phyloP scores from a whole-genome alignment of 305 asterid genomes.

The Vinca major region DNA sequence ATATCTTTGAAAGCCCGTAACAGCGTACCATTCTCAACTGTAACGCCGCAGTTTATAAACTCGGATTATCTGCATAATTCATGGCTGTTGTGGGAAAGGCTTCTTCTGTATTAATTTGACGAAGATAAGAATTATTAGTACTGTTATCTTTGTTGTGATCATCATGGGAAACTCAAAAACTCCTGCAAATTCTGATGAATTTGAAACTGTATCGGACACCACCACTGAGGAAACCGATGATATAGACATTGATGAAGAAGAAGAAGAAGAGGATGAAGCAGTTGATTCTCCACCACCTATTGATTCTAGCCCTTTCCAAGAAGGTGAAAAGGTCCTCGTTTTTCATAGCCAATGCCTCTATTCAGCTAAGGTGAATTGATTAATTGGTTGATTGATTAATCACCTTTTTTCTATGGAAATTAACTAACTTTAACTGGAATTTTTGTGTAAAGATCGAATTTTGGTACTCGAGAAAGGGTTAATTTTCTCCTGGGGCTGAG shows the following conservation, averaged over 20 bases:
- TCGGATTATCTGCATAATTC: neutral
- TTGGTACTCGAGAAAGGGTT: no score
- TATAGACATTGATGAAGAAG: slow-evolving; percentile 13
- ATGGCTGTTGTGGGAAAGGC: neutral
- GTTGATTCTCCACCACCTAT: slow-evolving; percentile 7
- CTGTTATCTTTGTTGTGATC: neutral
- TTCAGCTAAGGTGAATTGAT: slow-evolving; percentile 51
- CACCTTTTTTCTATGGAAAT: neutral
- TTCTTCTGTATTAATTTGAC: neutral
- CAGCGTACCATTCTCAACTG: no score
- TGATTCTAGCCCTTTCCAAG: slow-evolving; percentile 16
- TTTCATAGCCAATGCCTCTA: slow-evolving; percentile 39
- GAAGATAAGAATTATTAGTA: neutral
- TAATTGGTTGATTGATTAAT: neutral
- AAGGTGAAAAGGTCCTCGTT: slow-evolving; percentile 67
- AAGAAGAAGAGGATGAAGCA: slow-evolving; percentile 10
- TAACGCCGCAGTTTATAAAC: no score
- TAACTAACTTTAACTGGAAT: neutral
- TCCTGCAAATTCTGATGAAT: slow-evolving; percentile 15
- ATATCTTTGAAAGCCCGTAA: no score
- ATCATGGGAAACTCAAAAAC: slow-evolving; percentile 17
- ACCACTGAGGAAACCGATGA: slow-evolving; percentile 21
- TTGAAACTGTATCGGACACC: slow-evolving; percentile 13
- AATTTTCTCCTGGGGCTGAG: no score
- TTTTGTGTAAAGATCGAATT: neutral